phyloP scores from a whole-genome alignment of 2,329 filamentous ascomycete species.

The Nothophoma quercina region DNA sequence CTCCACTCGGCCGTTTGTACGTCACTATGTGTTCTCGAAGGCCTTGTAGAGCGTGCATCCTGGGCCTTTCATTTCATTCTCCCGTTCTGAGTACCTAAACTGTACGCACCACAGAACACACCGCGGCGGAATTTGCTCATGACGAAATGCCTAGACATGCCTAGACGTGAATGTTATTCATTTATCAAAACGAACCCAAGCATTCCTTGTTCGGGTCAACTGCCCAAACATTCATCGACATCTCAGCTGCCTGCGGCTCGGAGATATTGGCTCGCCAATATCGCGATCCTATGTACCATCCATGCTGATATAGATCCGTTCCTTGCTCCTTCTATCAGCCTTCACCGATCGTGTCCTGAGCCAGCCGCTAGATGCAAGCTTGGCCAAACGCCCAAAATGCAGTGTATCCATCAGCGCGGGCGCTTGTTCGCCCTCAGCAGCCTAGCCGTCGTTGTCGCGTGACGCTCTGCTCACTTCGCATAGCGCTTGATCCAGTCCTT shows the following conservation, averaged over 20 bases:
- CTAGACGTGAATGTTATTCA: slow-evolving; percentile 1
- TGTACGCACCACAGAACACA: slow-evolving; percentile 3
- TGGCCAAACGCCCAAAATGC: slow-evolving; percentile 46
- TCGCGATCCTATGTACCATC: slow-evolving; percentile 1
- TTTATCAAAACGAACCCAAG: not conserved
- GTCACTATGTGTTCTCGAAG: slow-evolving; percentile 15
- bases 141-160: slow-evolving; percentile 4
- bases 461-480: slow-evolving; percentile 57
- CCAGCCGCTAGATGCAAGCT: slow-evolving; percentile 25
- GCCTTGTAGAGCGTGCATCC: slow-evolving; percentile 5
- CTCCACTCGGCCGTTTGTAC: slow-evolving; percentile 10
- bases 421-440: not conserved
- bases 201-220: slow-evolving; percentile 10
- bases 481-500: slow-evolving; percentile 77
- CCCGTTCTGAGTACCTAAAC: not conserved
- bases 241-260: slow-evolving; percentile 6
- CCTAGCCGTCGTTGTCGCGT: slow-evolving; percentile 11
- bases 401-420: slow-evolving; percentile 10
- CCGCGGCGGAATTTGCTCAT: slow-evolving; percentile 14
- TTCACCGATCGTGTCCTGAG: slow-evolving; percentile 11
- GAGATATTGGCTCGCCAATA: slow-evolving; percentile 7
- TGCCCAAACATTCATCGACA: not conserved
- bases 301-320: slow-evolving; percentile 6
- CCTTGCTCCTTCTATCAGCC: slow-evolving; percentile 4
- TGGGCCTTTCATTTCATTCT: slow-evolving; percentile 13